Evolutionary conservation across 257 asterid species (phyloP).

Genomic region (Linderniella brevidens): DNA sequence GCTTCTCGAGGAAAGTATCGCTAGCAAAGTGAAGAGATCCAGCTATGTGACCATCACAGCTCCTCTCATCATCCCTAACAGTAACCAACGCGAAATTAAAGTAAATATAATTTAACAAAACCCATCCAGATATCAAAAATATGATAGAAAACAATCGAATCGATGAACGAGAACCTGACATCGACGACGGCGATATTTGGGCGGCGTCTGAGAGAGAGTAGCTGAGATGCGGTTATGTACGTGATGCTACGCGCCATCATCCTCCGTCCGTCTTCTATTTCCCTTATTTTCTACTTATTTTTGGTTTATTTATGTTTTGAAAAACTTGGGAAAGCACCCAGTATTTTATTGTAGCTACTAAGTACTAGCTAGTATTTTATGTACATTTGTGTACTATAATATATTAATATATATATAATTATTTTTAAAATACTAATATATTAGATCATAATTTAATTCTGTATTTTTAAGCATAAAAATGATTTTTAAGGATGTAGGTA

Average conservation of each 20-base stretch:
- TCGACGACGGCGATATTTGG: constrained; percentile 70
- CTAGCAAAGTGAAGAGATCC: constrained; percentile 87
- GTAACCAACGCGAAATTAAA: background rate
- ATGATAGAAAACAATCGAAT: background rate
- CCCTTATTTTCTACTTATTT: too few relatives aligned
- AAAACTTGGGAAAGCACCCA: too few relatives aligned
- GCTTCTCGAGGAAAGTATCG: constrained; percentile 49
- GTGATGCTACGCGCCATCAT: constrained; percentile 60
- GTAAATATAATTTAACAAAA: constrained; percentile 3
- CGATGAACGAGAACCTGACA: constrained; percentile 35
- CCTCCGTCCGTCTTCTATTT: background rate
- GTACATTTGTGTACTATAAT: too few relatives aligned
- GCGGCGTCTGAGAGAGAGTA: constrained; percentile 39
- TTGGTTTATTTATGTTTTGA: too few relatives aligned
- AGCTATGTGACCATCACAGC: constrained; percentile 80
- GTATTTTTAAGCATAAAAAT: too few relatives aligned
- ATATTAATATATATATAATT: too few relatives aligned
- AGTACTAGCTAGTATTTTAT: too few relatives aligned
- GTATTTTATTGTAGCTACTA: too few relatives aligned
- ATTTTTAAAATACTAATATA: too few relatives aligned
- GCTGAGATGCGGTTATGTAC: constrained; percentile 67
- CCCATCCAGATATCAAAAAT: background rate
- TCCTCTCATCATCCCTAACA: constrained; percentile 80
- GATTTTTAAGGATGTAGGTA: too few relatives aligned
- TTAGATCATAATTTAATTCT: too few relatives aligned